A percentile compares a stretch with the other conserved stretches of the same genome.
phyloP scores from a whole-genome alignment of 192 early-diverging fungal genomes.

The Backusella westeae region DNA sequence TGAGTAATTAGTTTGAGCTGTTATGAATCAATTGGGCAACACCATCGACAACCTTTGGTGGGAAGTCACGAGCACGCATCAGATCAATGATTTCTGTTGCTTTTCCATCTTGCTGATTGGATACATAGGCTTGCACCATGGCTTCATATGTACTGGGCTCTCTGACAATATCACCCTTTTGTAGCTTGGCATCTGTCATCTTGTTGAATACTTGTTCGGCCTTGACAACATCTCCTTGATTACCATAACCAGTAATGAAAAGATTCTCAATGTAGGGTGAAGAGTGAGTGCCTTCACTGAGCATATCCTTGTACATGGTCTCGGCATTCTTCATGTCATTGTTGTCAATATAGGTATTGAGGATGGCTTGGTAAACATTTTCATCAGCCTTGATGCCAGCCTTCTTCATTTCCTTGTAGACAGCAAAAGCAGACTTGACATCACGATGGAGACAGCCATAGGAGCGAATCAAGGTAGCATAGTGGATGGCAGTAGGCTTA shows the following conservation, averaged over 20 bases:
- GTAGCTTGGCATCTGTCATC: slow-evolving; percentile 40
- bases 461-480: slow-evolving; percentile 50
- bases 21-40: slow-evolving; percentile 11
- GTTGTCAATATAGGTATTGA: slow-evolving; percentile 50
- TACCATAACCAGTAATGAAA: slow-evolving; percentile 54
- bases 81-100: slow-evolving; percentile 34
- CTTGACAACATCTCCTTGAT: slow-evolving; percentile 29
- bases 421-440: slow-evolving; percentile 37
- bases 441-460: slow-evolving; percentile 54
- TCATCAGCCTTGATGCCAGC: slow-evolving; percentile 42
- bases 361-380: slow-evolving; percentile 49
- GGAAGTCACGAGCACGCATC: slow-evolving; percentile 35
- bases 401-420: slow-evolving; percentile 44
- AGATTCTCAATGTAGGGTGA: slow-evolving; percentile 59
- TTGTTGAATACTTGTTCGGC: slow-evolving; percentile 45
- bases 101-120: slow-evolving; percentile 36
- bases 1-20: background rate
- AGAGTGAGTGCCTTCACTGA: slow-evolving; percentile 35
- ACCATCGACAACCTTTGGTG: slow-evolving; percentile 30
- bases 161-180: slow-evolving; percentile 28
- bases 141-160: slow-evolving; percentile 62
- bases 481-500: slow-evolving; percentile 48
- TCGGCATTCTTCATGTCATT: slow-evolving; percentile 41
- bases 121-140: slow-evolving; percentile 51
- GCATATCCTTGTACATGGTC: slow-evolving; percentile 42